Base-by-base conservation (phyloP, 352 stramenopile species). In the Hyaloperonospora brassicae region DNA sequence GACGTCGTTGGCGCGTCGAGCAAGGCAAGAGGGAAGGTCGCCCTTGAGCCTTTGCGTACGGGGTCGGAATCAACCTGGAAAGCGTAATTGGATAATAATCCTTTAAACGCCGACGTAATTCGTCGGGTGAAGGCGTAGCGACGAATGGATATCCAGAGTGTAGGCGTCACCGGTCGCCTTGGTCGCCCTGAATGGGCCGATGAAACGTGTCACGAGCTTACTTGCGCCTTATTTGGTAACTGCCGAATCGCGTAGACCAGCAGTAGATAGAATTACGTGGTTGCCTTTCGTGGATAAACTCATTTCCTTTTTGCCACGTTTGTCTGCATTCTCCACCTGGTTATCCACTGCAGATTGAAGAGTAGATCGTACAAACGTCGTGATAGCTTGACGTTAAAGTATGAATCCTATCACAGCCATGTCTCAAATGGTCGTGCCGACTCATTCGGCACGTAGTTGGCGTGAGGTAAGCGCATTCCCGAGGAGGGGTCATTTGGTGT, bases 261-360 rank as follows among this genome's bases (percentile, higher is more conserved):
- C 31, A 3, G 45, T 50, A 35, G 25, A 41, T 38, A 27, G 12
- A 4, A 50, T 12, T 13, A 41, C 45, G 8, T 11, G 14, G 11
- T 27, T 13, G 14, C 30, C 30, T 49, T 24, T 49, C 22, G 12
- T n/a, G 25, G 21, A 49, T 6, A 24, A 34, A 4, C 13, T 30
- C n/a, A 1, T 50, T 11, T 40, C 41, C 45, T 50, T 50, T 9
- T 30, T 24, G 10, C 45, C 45, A 6, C 17, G 24, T 25, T 39
- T 50, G 45, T 40, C 45, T 30, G 40, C 40, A 27, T 46, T 46
- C 17, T 46, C 14, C 1, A 30, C 27, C 40, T 46, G n/a, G n/a
- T n/a, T n/a, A n/a, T n/a, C n/a, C n/a, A n/a, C n/a, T n/a, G n/a
- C n/a, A n/a, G n/a, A n/a, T 1, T 21, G 14, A 11, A 46, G 40